phyloP scores from a whole-genome alignment of 2,329 filamentous ascomycete species.

The Xylariaceae sp. region DNA sequence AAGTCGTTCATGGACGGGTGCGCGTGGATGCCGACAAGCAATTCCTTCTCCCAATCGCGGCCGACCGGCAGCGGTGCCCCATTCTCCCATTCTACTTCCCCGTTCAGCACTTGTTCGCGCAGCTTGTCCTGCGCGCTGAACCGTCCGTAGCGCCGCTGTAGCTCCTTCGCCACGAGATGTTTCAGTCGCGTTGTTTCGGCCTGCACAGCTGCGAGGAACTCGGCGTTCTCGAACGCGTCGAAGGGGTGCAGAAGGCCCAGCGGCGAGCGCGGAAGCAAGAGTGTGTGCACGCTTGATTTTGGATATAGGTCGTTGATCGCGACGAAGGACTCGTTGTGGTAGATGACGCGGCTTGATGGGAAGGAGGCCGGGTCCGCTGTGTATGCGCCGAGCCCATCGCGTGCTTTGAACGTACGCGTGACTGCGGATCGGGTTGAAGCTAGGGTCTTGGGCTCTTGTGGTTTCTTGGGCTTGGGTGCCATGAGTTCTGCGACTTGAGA shows the following conservation, averaged over 20 bases:
- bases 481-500: constrained; percentile 59
- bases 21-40: constrained; percentile 82
- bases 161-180: constrained; percentile 73
- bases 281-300: constrained; percentile 83
- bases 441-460: constrained; percentile 31
- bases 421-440: constrained; percentile 27
- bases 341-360: constrained; percentile 65
- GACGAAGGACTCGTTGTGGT: constrained; percentile 72
- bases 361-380: constrained; percentile 67
- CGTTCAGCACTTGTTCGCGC: constrained; percentile 72
- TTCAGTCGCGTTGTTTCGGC: constrained; percentile 67
- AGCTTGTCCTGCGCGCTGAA: constrained; percentile 67
- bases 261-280: constrained; percentile 77
- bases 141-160: constrained; percentile 71
- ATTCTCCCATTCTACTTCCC: constrained; percentile 55
- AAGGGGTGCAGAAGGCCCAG: constrained; percentile 75
- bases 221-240: constrained; percentile 73
- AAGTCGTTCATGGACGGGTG: constrained; percentile 91
- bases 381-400: constrained; percentile 72
- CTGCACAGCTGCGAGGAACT: constrained; percentile 70
- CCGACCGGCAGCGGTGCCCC: constrained; percentile 66
- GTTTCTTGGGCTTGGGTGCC: constrained; percentile 53
- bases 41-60: constrained; percentile 78
- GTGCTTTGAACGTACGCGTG: constrained; percentile 47
- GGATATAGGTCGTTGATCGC: constrained; percentile 85